Percentiles rank a stretch among this genome's conserved stretches.
Evolutionary conservation across 257 asterid species (phyloP).

Genomic region (Plantago major): DNA sequence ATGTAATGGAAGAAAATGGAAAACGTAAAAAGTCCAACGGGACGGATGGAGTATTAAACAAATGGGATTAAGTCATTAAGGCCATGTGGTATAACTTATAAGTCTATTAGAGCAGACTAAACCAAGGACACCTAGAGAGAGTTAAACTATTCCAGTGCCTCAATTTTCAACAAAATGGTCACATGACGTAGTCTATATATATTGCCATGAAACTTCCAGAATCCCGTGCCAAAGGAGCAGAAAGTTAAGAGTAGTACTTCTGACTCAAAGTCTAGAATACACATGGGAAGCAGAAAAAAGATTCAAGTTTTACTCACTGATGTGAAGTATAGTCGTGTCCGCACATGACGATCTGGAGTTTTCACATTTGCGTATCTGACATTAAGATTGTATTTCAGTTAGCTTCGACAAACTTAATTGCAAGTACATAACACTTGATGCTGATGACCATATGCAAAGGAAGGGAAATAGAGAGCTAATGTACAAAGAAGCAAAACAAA

Average conservation of each 20-base stretch:
- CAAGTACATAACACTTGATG: background rate
- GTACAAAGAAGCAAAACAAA: background rate
- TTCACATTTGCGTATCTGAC: conserved; percentile 80
- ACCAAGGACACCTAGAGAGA: background rate
- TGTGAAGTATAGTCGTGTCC: conserved; percentile 89
- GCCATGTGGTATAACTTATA: too few relatives aligned
- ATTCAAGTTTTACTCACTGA: conserved; percentile 53
- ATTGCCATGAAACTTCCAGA: too few relatives aligned
- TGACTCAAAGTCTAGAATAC: background rate
- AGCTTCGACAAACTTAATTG: background rate
- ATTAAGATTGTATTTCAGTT: conserved; percentile 3
- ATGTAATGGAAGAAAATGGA: too few relatives aligned
- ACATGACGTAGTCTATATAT: too few relatives aligned
- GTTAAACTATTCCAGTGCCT: background rate
- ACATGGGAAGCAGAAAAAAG: background rate
- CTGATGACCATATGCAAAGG: background rate
- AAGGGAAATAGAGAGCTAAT: background rate
- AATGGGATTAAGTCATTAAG: too few relatives aligned
- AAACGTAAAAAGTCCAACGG: too few relatives aligned
- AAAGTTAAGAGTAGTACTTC: too few relatives aligned
- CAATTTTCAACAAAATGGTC: too few relatives aligned
- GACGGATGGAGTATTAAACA: too few relatives aligned
- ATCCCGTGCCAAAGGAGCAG: too few relatives aligned
- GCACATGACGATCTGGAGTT: conserved; percentile 89
- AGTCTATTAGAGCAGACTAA: background rate